Evolutionary conservation across 495 filamentous ascomycete genomes (phyloP).

Genomic region (Lepraria neglecta): DNA sequence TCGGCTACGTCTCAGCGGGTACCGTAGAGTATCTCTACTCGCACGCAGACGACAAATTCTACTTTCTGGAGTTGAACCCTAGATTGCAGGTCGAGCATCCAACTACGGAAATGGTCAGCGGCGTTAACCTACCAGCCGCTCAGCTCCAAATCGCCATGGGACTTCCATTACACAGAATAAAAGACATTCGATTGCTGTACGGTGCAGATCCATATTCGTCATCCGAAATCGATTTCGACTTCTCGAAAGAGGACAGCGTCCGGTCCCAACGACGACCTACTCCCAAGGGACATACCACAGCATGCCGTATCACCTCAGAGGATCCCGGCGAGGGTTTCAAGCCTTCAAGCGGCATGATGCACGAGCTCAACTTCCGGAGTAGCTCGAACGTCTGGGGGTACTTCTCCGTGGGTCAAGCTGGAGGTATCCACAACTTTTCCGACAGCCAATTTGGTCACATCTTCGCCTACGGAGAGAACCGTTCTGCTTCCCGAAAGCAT

Average conservation of each 20-base stretch:
- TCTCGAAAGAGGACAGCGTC: slow-evolving; percentile 77
- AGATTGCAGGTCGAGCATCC: slow-evolving; percentile 99
- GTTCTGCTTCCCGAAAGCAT: slow-evolving; percentile 92
- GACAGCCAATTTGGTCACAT: slow-evolving; percentile 99
- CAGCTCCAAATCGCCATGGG: slow-evolving; percentile 99
- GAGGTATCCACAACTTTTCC: slow-evolving; percentile 98
- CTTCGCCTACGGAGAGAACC: slow-evolving; percentile 97
- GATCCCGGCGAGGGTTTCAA: slow-evolving; percentile 99
- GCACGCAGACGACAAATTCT: slow-evolving; percentile 96
- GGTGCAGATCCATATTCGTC: slow-evolving; percentile 83
- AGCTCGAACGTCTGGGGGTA: slow-evolving; percentile 99
- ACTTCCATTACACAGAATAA: slow-evolving; percentile 88
- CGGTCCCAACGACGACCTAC: slow-evolving; percentile 81
- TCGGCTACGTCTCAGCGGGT: slow-evolving; percentile 97
- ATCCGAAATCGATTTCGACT: slow-evolving; percentile 94
- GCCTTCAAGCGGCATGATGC: slow-evolving; percentile 96
- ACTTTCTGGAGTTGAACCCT: slow-evolving; percentile 97
- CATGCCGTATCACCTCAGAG: slow-evolving; percentile 98
- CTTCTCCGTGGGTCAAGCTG: slow-evolving; percentile 94
- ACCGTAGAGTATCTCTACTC: slow-evolving; percentile 99
- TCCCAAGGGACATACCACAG: slow-evolving; percentile 94
- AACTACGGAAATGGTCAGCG: slow-evolving; percentile 98
- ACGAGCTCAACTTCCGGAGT: slow-evolving; percentile 97
- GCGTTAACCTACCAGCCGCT: slow-evolving; percentile 93
- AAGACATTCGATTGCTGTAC: slow-evolving; percentile 92